Evolutionary conservation across 805 yeast species (phyloP), one percentile per base, ranked within the genome.

Genomic region (Saccharomycopsis sp.): DNA sequence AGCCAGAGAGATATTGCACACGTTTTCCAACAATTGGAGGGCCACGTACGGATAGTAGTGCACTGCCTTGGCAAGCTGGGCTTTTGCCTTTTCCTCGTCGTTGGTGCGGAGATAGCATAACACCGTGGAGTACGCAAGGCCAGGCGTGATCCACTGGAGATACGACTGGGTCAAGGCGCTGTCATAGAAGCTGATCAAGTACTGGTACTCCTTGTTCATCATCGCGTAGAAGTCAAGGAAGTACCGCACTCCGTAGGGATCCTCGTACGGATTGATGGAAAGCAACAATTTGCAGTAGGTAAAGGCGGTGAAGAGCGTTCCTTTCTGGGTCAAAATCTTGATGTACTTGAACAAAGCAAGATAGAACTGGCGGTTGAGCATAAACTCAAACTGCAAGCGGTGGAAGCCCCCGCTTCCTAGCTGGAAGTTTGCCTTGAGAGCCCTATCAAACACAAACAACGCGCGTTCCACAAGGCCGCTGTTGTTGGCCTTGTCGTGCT

Each of bases 181-280:
- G 12, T 79, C 71, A 1, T 77, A 77, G 37, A 89, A 70, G 18
- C 81, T 79, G 12, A 83, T 74, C 63, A 90, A 67, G 68, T 81
- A 89, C 58, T 80, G 74, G 65, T 78, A 82, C 61, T 89, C 89
- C 34, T 78, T 83, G 41, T 88, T 75, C 70, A 82, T 72, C 2
- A 88, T 72, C 2, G 92, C 84, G 66, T 87, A 90, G 66, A 80
- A 84, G 67, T 91, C 97, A 63, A 91, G 83, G 68, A 89, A 87
- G 66, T 85, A 85, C 62, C 96, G 77, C 12, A 86, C 90, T 21
- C 96, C 96, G 55, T 85, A 73, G 1, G 96, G 96, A 72, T 91
- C 97, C 57, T 85, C 88, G 1, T 83, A 77, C 1, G 96, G 96
- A 40, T 81, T 75, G 34, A 91, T 71, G 1, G 91, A 80, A 61